These are phyloP conservation scores for Kluyveromyces siamensis DNA, from an alignment of 805 yeast genomes.

Conservation along the genomic window DNA sequence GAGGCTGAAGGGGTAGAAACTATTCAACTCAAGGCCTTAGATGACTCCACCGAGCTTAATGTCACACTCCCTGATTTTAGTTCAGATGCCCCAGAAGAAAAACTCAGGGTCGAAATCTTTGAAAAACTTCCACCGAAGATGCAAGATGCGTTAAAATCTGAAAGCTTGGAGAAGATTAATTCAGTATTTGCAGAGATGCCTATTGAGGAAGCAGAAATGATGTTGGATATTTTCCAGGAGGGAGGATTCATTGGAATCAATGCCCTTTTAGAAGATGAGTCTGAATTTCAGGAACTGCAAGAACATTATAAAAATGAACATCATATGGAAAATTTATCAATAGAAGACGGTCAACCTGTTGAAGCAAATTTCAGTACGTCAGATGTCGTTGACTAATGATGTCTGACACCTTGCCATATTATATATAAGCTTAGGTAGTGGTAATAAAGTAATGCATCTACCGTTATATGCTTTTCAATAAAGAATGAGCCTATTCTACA, in stretches of 20 bases:
- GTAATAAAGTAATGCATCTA: too few relatives aligned
- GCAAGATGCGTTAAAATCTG: conserved; percentile 69
- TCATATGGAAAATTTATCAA: conserved; percentile 11
- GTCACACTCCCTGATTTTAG: conserved; percentile 61
- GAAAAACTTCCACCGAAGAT: conserved; percentile 48
- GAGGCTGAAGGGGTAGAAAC: conserved; percentile 56
- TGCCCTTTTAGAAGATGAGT: conserved; percentile 64
- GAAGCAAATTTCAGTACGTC: conserved; percentile 22
- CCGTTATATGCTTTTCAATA: background rate
- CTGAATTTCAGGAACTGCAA: conserved; percentile 50
- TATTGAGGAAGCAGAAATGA: conserved; percentile 69
- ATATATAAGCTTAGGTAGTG: background rate
- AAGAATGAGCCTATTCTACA: background rate
- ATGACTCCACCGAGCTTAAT: conserved; percentile 67
- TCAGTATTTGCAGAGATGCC: conserved; percentile 66
- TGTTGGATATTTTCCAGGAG: conserved; percentile 65
- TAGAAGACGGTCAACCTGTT: conserved; percentile 9
- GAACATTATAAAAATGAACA: conserved; percentile 33
- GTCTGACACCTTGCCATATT: background rate
- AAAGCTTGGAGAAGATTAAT: conserved; percentile 69
- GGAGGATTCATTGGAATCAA: conserved; percentile 79
- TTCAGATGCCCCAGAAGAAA: conserved; percentile 36
- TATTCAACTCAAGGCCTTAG: conserved; percentile 82
- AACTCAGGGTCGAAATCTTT: conserved; percentile 44
- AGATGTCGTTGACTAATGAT: conserved; percentile 32